phyloP scores from a whole-genome alignment of 2,329 filamentous ascomycete genomes.

The Allantophomopsis cytisporea region DNA sequence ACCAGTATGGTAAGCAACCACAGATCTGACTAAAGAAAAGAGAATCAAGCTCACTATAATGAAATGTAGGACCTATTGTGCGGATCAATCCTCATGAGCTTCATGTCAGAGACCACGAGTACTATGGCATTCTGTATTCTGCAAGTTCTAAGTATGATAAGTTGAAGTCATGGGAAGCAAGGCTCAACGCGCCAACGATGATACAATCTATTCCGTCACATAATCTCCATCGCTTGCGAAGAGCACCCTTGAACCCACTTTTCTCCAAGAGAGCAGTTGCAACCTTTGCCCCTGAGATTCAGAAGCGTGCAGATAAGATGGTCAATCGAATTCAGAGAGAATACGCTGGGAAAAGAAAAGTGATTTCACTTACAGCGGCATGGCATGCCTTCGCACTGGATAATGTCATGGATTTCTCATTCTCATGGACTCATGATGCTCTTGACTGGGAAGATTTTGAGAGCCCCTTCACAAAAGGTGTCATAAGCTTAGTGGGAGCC shows the following conservation, averaged over 20 bases:
- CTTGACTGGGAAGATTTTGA: background rate
- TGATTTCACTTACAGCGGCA: background rate
- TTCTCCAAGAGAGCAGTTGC: background rate
- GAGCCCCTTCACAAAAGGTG: background rate
- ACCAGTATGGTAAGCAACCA: background rate
- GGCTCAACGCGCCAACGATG: background rate
- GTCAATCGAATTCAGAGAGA: background rate
- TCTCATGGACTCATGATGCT: background rate
- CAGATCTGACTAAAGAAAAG: too few species aligned
- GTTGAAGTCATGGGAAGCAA: background rate
- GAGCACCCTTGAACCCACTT: background rate
- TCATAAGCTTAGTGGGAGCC: background rate
- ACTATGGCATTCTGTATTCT: slow-evolving; percentile 14
- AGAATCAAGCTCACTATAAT: too few species aligned
- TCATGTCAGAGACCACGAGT: slow-evolving; percentile 13
- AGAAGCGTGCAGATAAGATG: background rate
- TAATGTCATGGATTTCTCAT: background rate
- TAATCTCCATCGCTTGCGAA: background rate
- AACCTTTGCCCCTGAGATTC: background rate
- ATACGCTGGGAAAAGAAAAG: background rate
- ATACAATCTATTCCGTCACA: background rate
- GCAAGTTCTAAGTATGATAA: slow-evolving; percentile 3
- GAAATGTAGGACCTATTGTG: slow-evolving; percentile 14
- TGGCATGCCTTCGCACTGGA: background rate
- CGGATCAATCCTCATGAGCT: slow-evolving; percentile 17